phyloP scores from a whole-genome alignment of 352 stramenopile species.

The Peronospora destructor region DNA sequence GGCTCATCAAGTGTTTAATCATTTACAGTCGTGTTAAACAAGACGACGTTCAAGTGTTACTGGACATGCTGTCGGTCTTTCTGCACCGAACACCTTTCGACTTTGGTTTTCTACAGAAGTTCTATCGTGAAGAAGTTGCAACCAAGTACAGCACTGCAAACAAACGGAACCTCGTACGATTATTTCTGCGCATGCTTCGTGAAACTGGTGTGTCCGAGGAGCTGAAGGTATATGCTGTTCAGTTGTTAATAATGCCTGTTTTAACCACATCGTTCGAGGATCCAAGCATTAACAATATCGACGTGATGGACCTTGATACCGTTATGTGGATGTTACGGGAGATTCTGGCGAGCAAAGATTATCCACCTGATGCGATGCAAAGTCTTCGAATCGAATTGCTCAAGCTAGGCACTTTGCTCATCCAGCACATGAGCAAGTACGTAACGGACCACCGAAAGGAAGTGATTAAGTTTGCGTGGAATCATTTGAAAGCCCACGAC shows the following conservation, averaged over 20 bases:
- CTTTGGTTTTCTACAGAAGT: constrained; percentile 91
- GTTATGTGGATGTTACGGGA: constrained; percentile 86
- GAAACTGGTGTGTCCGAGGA: constrained; percentile 70
- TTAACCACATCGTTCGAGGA: constrained; percentile 85
- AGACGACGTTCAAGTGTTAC: constrained; percentile 92
- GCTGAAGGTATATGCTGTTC: constrained; percentile 90
- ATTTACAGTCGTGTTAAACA: constrained; percentile 88
- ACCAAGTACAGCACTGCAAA: constrained; percentile 47
- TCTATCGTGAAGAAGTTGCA: constrained; percentile 83
- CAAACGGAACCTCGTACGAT: constrained; percentile 82
- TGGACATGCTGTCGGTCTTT: constrained; percentile 94
- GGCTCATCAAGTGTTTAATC: constrained; percentile 93
- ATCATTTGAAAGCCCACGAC: constrained; percentile 93
- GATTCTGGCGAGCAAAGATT: constrained; percentile 83
- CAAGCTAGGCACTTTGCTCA: constrained; percentile 92
- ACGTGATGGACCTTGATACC: constrained; percentile 82
- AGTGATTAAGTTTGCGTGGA: constrained; percentile 98
- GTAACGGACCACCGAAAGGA: constrained; percentile 92
- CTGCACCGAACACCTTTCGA: constrained; percentile 90
- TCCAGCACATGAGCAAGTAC: constrained; percentile 92
- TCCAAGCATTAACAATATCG: constrained; percentile 58
- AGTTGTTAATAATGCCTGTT: constrained; percentile 92
- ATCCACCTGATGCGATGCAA: constrained; percentile 59
- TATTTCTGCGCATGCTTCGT: constrained; percentile 86
- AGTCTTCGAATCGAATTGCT: constrained; percentile 88